Evolutionary conservation across 805 yeast species (phyloP), one percentile per base, ranked within the genome.

Genomic region (Kockiozyma suomiensis): DNA sequence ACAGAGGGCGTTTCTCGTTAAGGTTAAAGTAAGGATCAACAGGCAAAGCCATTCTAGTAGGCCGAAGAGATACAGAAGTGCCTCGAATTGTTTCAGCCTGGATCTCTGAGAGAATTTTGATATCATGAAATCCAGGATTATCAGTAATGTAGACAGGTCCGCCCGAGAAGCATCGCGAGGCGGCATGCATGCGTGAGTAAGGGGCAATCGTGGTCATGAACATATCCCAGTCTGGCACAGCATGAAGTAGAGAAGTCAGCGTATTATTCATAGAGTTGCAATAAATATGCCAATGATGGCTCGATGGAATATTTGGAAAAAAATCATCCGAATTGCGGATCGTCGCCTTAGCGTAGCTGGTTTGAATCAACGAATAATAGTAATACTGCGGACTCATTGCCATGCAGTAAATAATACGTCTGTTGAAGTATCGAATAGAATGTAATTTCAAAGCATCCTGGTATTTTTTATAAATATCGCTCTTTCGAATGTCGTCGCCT

Each of bases 141-240:
- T 72, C 74, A 5, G 74, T 70, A 37, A 72, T 56, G 48, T 63
- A 68, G 4, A 72, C 65, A 2, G 74, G 74, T 8, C 73, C 73
- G 6, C 74, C 72, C 12, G 73, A 70, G 19, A 72, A 42, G 21
- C 69, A 58, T 32, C 74, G 56, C 23, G 70, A 61, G 3, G 68
- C 70, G 7, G 73, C 72, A 53, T 72, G 74, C 49, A 65, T 65
- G 15, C 52, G 21, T 4, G 73, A 54, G 46, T 54, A 55, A 8
- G 58, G 55, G 12, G 56, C 58, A 17, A 69, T 43, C 21, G 58
- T 56, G 5, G 73, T 62, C 58, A 68, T 71, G 40, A 71, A 71
- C 74, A 71, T 71, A 52, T 71, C 74, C 65, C 68, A 71, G 57
- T 71, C 74, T 1, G 70, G 69, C 4, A 65, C 42, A 4, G 65